Percentiles rank a stretch among this genome's conserved stretches.
phyloP scores from a whole-genome alignment of 2,329 filamentous ascomycete species.

The Cercospora janseana region DNA sequence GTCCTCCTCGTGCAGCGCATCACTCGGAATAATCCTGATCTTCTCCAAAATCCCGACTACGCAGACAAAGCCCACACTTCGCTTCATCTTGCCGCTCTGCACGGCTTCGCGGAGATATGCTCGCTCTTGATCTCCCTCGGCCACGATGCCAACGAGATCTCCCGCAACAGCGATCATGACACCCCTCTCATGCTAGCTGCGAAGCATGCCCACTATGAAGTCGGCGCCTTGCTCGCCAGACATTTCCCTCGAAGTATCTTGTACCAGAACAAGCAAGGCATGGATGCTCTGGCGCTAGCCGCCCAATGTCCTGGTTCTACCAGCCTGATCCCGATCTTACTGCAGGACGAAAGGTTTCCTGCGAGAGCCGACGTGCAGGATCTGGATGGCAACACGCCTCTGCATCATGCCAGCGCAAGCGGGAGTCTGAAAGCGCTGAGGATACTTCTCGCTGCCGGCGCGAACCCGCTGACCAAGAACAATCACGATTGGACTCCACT shows the following conservation, averaged over 20 bases:
- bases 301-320: conserved; percentile 37
- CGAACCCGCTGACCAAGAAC: conserved; percentile 70
- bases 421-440: conserved; percentile 75
- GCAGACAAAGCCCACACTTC: conserved; percentile 76
- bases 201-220: conserved; percentile 65
- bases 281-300: conserved; percentile 60
- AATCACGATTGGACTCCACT: conserved; percentile 77
- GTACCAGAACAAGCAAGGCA: conserved; percentile 64
- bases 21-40: conserved; percentile 66
- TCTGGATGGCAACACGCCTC: conserved; percentile 74
- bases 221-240: conserved; percentile 69
- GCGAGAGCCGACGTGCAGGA: conserved; percentile 49
- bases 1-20: conserved; percentile 72
- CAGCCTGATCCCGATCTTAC: conserved; percentile 45
- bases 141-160: conserved; percentile 71
- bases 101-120: conserved; percentile 69
- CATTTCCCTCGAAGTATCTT: conserved; percentile 62
- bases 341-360: conserved; percentile 36
- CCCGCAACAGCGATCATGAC: conserved; percentile 74
- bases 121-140: conserved; percentile 67
- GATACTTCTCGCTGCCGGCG: conserved; percentile 74
- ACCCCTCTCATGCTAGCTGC: conserved; percentile 81
- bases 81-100: conserved; percentile 73
- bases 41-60: conserved; percentile 77
- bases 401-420: conserved; percentile 82